Conservation (phyloP, 441 rosid species). For the Adansonia rubrostipa region DNA sequence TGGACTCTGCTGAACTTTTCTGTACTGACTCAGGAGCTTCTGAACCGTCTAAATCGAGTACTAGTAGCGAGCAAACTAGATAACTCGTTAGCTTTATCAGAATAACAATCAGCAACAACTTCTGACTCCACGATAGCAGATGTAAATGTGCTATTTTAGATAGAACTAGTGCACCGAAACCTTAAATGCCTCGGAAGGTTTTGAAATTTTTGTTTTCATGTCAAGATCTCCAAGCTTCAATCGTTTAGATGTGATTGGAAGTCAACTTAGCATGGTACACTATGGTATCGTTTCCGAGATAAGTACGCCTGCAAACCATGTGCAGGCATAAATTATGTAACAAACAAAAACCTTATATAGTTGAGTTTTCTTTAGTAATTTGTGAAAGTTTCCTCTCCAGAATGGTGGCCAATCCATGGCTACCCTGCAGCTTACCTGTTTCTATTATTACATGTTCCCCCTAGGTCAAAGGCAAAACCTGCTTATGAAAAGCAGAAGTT, state of each 20-base stretch:
- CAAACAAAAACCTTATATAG: neutral
- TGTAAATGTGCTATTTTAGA: neutral
- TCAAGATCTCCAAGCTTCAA: neutral
- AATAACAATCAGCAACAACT: constrained; percentile 38
- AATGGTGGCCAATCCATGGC: neutral
- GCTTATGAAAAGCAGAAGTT: neutral
- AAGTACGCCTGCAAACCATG: neutral
- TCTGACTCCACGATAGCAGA: constrained; percentile 39
- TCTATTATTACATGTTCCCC: too few species aligned
- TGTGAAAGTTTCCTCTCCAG: neutral
- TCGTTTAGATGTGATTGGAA: neutral
- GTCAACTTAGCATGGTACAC: neutral
- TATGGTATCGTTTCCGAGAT: neutral
- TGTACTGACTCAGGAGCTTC: constrained; percentile 39
- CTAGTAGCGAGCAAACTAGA: constrained; percentile 29
- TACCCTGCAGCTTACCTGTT: too few species aligned
- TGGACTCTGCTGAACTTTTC: constrained; percentile 43
- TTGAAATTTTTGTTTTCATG: neutral
- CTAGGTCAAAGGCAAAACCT: neutral
- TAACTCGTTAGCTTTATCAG: constrained; percentile 39
- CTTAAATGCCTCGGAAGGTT: neutral
- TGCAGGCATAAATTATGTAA: neutral
- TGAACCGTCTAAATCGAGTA: constrained; percentile 40
- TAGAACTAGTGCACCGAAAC: neutral
- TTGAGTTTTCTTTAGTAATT: neutral